Evolutionary conservation across 2,329 filamentous ascomycete genomes (phyloP).

Genomic region (Apiospora arundinis): DNA sequence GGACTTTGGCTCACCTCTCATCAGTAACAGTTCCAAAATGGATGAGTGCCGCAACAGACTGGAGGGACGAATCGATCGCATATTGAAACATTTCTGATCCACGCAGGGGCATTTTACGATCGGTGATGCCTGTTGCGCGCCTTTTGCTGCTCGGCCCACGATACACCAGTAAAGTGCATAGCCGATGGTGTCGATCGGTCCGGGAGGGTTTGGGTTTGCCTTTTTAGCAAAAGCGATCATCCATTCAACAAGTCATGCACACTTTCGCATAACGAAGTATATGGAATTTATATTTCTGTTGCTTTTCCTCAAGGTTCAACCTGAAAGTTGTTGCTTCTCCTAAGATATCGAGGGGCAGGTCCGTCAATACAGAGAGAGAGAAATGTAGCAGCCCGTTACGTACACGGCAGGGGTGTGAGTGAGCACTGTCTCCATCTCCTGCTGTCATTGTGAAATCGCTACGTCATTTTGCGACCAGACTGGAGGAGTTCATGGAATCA

Average conservation of each 20-base stretch:
- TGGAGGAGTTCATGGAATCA: neutral
- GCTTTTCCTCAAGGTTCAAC: neutral
- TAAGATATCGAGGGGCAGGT: neutral
- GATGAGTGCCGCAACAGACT: neutral
- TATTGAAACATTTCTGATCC: conserved; percentile 4
- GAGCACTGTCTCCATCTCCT: neutral
- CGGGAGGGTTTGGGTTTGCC: neutral
- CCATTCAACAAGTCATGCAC: neutral
- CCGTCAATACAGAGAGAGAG: too few relatives aligned
- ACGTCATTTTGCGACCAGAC: conserved; percentile 5
- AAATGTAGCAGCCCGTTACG: neutral
- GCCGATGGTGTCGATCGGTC: neutral
- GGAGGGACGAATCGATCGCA: neutral
- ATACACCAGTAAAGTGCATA: neutral
- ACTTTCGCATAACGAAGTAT: neutral
- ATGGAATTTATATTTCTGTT: neutral
- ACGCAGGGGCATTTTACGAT: neutral
- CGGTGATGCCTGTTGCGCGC: neutral
- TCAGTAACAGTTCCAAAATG: neutral
- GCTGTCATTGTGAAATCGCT: conserved; percentile 1
- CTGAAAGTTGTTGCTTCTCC: neutral
- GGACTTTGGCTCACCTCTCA: neutral
- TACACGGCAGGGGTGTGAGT: neutral
- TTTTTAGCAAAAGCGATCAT: neutral
- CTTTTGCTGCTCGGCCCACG: neutral